Base-by-base conservation (phyloP, 139 green algal genomes). In the Tetradesmus obliquus region DNA sequence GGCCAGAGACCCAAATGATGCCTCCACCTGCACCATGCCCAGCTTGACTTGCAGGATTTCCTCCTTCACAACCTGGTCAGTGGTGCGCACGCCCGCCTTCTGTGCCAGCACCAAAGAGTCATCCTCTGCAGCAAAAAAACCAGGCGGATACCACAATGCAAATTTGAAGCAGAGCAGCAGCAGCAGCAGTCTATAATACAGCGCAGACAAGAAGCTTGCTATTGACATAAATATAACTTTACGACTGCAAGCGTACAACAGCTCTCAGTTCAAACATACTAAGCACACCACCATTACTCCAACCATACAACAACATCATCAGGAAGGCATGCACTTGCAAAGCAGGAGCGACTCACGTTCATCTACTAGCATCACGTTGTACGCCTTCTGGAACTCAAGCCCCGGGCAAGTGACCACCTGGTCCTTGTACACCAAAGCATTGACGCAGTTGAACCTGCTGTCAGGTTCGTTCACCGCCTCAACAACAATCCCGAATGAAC, bases 1-100 rank as follows among this genome's bases (percentile, higher is more conserved):
- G 3, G 86, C 86, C 53, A 90, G 53, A 5, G 71, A 84, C 6
- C 71, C 86, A 90, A 90, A 90, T 10, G 86, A 90, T 15, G 86
- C 86, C 20, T 90, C 86, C 19, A 84, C 10, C 53, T 60, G 53
- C 53, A 90, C 12, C 86, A 90, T 83, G 19, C 86, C 86, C 20
- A 90, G 71, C 54, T 72, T 13, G 51, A 84, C 74, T 9, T 12
- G 10, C 69, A 90, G 2, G 19, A 24, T 2, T 17, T 72, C 20
- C 5, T 5, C 74, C 20, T 12, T 83, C 20, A 60, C 69, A 0
- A 55, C 13, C 2, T 15, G 3, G 6, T 22, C 53, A 20, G 8
- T n/a, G 19, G 24, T 53, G 76, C 24, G 76, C 2, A 74, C 4
- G 19, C 6, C 10, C 10, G 17, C 3, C 20, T 84, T 58, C 22